Evolutionary conservation across 2,329 filamentous ascomycete genomes (phyloP).

Genomic region (Epichloe sylvatica): DNA sequence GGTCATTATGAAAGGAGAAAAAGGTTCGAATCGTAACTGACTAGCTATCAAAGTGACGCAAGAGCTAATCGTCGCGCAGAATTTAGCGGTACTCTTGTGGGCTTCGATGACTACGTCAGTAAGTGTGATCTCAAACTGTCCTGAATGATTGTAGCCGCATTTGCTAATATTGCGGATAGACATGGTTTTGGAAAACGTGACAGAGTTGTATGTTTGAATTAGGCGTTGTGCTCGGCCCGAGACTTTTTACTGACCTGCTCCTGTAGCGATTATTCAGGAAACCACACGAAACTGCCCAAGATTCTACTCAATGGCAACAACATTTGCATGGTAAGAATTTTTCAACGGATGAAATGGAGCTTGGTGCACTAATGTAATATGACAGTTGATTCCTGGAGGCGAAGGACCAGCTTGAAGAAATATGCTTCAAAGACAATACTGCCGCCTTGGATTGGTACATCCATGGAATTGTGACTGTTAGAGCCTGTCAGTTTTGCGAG

Average conservation of each 20-base stretch:
- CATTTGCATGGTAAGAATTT: constrained; percentile 81
- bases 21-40: constrained; percentile 43
- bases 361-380: not conserved
- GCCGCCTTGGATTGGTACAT: not conserved
- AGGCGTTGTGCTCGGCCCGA: not conserved
- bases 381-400: constrained; percentile 64
- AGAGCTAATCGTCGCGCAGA: constrained; percentile 38
- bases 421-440: not conserved
- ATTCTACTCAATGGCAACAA: constrained; percentile 97
- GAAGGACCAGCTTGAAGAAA: constrained; percentile 42
- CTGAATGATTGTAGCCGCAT: not conserved
- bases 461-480: not conserved
- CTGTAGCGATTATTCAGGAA: constrained; percentile 76
- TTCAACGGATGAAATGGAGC: not conserved
- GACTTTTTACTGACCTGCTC: constrained; percentile 5
- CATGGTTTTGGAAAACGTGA: constrained; percentile 96
- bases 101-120: constrained; percentile 99
- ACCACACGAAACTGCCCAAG: constrained; percentile 80
- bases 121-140: constrained; percentile 32
- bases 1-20: constrained; percentile 99
- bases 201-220: constrained; percentile 60
- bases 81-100: constrained; percentile 85
- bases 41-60: not conserved
- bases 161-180: constrained; percentile 38
- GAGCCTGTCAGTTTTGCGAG: not conserved